Base-by-base conservation (phyloP, 768 basidiomycete species). In the Collybia sp. region DNA sequence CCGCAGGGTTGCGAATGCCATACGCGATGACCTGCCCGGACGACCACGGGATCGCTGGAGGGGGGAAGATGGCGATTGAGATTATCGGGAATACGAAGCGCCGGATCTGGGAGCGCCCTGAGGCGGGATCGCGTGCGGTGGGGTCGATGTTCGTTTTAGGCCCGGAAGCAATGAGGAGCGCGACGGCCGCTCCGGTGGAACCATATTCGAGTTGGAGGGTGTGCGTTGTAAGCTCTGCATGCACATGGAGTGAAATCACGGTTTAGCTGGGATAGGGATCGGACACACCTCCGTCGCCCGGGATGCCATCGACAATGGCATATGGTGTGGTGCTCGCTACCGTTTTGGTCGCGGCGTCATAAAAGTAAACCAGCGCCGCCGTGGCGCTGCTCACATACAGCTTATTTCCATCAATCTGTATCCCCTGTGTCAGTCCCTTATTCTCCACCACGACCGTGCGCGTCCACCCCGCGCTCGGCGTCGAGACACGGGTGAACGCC, bases 1-100 rank as follows among this genome's bases (percentile, higher is more conserved):
- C 71, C 0, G 64, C 71, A 8, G 72, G 70, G 53, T 75, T 75
- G 10, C 72, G 64, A 41, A 73, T 70, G 3, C 72, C 72, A 44
- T 62, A 73, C 0, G 69, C 71, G 16, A 73, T 42, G 19, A 73
- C 55, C 33, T 65, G 50, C 0, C 70, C 72, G 3, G 57, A 43
- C 6, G 60, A 25, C 61, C 64, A 67, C 5, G 53, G 44, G 10
- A 57, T 48, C 12, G 65, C 56, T 0, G 47, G 12, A 12, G 46
- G 49, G 2, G 55, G 53, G 18, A 43, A 44, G 17, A 45, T 40
- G 11, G 46, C 37, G 12, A 50, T 49, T n/a, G 46, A 19, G 13
- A 44, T 32, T 2, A 30, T 50, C 41, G 47, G 55, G 30, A 65
- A 56, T 13, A 46, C 43, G 42, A 67, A 63, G 1, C 61, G 51